Evolutionary conservation across 139 green algal species (phyloP).

Genomic region (Limnomonas spitsbergensis): DNA sequence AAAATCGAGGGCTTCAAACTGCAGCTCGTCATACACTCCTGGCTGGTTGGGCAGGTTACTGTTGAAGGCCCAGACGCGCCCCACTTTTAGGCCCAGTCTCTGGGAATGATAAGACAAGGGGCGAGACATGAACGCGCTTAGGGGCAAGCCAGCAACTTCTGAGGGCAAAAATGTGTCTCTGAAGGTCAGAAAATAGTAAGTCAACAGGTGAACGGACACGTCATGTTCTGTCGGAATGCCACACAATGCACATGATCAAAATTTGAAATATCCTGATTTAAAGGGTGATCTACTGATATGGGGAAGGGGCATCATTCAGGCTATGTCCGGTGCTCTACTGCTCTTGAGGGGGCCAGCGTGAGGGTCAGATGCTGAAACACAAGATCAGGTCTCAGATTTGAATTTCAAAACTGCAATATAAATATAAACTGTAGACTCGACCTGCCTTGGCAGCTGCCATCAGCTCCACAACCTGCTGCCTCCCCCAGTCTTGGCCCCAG

Average conservation of each 20-base stretch:
- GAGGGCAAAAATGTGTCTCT: no score
- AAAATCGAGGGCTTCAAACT: constrained; percentile 17
- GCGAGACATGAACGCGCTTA: no score
- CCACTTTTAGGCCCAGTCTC: constrained; percentile 31
- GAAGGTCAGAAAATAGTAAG: no score
- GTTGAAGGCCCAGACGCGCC: constrained; percentile 49
- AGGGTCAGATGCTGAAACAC: background rate
- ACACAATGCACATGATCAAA: no score
- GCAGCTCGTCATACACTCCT: constrained; percentile 28
- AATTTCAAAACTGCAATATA: background rate
- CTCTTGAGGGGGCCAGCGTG: no score
- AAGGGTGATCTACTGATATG: no score
- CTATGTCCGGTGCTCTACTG: no score
- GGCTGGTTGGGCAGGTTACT: constrained; percentile 11
- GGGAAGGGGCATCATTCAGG: no score
- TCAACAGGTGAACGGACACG: no score
- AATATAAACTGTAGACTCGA: background rate
- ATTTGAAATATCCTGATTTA: no score
- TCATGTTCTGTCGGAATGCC: no score
- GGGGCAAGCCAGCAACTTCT: no score
- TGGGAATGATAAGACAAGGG: constrained; percentile 4
- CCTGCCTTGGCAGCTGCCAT: background rate
- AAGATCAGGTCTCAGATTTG: background rate
- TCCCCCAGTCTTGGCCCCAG: background rate
- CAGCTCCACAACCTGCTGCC: background rate